Percentiles rank a stretch among this genome's conserved stretches.
These are phyloP conservation scores for Candida odintsovae DNA, from an alignment of 805 yeast genomes.

Conservation along the genomic window DNA sequence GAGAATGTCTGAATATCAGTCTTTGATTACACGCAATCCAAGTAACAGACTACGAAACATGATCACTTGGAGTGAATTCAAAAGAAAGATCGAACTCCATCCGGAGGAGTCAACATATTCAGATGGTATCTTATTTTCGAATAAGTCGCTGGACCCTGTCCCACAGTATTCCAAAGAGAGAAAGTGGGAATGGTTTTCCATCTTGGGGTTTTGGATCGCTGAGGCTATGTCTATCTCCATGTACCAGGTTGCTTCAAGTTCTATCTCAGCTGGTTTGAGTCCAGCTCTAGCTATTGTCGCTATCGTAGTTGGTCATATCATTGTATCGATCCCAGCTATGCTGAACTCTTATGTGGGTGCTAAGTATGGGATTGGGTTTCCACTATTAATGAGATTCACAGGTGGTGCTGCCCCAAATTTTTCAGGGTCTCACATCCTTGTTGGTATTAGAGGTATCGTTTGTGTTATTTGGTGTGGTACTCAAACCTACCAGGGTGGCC, in stretches of 20 bases:
- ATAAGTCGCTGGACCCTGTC: constrained; percentile 63
- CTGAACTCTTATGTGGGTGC: constrained; percentile 25
- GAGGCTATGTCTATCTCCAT: constrained; percentile 76
- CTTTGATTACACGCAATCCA: too few species aligned
- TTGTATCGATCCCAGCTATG: constrained; percentile 22
- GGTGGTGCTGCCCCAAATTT: constrained; percentile 31
- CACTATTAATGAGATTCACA: constrained; percentile 27
- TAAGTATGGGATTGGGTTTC: constrained; percentile 30
- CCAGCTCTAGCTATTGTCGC: constrained; percentile 44
- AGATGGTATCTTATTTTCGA: constrained; percentile 37
- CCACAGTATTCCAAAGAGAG: constrained; percentile 50
- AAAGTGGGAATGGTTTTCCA: constrained; percentile 60
- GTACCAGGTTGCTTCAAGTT: constrained; percentile 75
- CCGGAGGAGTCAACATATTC: constrained; percentile 17
- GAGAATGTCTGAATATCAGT: too few species aligned
- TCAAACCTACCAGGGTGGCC: constrained; percentile 69
- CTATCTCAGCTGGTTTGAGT: constrained; percentile 52
- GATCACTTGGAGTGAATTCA: constrained; percentile 1
- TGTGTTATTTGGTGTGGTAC: constrained; percentile 62
- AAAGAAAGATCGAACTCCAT: constrained; percentile 13
- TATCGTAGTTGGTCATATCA: constrained; percentile 22
- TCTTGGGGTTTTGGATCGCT: constrained; percentile 55
- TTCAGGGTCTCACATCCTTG: constrained; percentile 26
- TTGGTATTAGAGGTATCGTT: constrained; percentile 28
- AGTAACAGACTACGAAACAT: background rate